Base-by-base conservation (phyloP, 805 yeast species). In the Metschnikowia dekortorum region DNA sequence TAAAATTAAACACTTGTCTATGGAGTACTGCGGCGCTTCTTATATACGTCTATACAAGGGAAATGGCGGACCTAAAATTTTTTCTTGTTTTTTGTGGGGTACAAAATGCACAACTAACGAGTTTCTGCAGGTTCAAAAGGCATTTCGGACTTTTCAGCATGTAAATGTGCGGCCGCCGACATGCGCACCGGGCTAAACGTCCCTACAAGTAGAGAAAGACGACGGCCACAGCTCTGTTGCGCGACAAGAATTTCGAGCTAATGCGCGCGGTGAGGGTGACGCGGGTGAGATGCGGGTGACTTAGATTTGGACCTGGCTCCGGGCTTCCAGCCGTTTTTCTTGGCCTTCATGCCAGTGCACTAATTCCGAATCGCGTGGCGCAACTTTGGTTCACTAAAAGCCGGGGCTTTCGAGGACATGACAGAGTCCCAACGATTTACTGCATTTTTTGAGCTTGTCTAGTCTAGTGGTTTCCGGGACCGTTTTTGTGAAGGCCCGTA, bases 31-130 rank as follows among this genome's bases (percentile, higher is more conserved):
- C 33, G 28, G 28, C 28, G 44, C 44, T 30, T 18, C 16, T 30
- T 42, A 33, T 42, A 42, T 33, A 16, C 18, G 31, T 30, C 38
- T 30, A 28, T 32, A 8, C 22, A 22, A 35, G 28, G 10, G 28
- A 28, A 44, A 41, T 16, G n/a, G 46, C 46, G 26, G 40, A 14
- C 40, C 39, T 35, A 39, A 34, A 28, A 28, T n/a, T 32, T 33
- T 43, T 44, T 44, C 46, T 44, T 44, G 39, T 35, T 26, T 22
- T 34, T 33, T 44, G 40, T 44, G 46, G 46, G 46, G 46, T 44
- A 32, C 28, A 44, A 8, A 44, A 43, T 16, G 46, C 40, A 34
- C 32, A n/a, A 11, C 9, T 31, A 16, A 8, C 13, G 32, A 9
- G 26, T 40, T 40, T 40, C 37, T 44, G 40, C 46, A 44, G 46